Evolutionary conservation across 805 yeast species (phyloP), one percentile per base, ranked within the genome.

Genomic region (Martiniozyma abietophila): DNA sequence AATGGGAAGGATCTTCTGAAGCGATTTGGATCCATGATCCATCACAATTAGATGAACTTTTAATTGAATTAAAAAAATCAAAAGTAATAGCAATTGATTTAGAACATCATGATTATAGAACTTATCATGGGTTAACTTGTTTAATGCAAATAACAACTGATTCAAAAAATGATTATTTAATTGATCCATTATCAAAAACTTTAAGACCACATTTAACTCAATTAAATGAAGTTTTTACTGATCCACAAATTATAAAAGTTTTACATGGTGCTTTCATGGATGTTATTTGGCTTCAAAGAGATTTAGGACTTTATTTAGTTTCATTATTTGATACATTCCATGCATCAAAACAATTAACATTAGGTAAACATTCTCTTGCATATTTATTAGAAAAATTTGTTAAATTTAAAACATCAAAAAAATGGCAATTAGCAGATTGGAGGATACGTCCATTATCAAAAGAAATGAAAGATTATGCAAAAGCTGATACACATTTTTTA

Each of bases 211-310:
- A 83, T 40, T 61, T 92, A 31, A 61, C 67, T 31, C 56, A 57
- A 1, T 60, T 92, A 36, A 92, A 92, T 58, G 64, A 61, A 28
- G 72, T 89, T 2, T 85, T 89, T 44, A 70, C 96, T 2, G 64
- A 92, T 56, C 96, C 97, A 0, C 46, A 59, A 5, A 76, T 89
- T 21, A 63, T 84, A 19, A 92, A 92, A 52, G 94, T 92, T 1
- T 75, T 92, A 45, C 99, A 92, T 55, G 99, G 99, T 41, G 95
- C 98, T 0, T 78, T 74, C 46, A 86, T 85, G 95, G 99, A 92
- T 64, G 81, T 92, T 4, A 77, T 85, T 29, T 92, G 99, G 99
- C 64, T 92, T 23, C 99, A 92, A 61, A 67, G 97, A 43, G 98
- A 92, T 51, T 66, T 92, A 36, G 99, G 99, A 0, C 56, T 92